A percentile compares a stretch with the other conserved stretches of the same genome.
Evolutionary conservation across 1,139 yeast genomes (phyloP).

Genomic region (Pichia sp.): DNA sequence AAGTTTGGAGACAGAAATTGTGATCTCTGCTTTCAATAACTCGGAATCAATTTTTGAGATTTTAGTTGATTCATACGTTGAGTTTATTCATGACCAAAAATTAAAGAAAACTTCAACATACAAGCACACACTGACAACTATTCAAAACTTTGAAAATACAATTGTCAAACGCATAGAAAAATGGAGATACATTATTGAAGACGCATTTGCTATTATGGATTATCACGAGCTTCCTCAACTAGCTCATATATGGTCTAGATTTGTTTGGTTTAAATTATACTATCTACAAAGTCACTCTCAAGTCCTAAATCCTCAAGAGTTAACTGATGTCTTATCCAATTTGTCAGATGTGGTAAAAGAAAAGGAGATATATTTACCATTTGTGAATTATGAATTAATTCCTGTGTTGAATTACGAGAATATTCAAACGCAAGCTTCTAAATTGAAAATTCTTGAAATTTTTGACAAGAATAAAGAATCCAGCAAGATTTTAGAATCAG

Average conservation of each 20-base stretch:
- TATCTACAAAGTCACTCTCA: conserved; percentile 20
- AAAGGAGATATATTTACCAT: conserved; percentile 16
- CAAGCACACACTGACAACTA: conserved; percentile 31
- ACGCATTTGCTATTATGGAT: conserved; percentile 13
- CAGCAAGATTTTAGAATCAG: conserved; percentile 41
- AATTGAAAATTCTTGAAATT: conserved; percentile 59
- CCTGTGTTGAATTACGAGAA: conserved; percentile 51
- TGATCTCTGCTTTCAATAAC: conserved; percentile 15
- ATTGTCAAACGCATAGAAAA: conserved; percentile 21
- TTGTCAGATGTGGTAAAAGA: conserved; percentile 17
- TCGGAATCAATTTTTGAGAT: conserved; percentile 49
- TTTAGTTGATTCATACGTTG: conserved; percentile 47
- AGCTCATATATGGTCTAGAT: conserved; percentile 22
- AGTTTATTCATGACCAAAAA: conserved; percentile 32
- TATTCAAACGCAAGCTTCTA: conserved; percentile 60
- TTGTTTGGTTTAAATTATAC: conserved; percentile 25
- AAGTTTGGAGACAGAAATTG: neutral
- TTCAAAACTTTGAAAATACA: conserved; percentile 31
- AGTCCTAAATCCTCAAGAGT: conserved; percentile 19
- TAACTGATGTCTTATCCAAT: conserved; percentile 15
- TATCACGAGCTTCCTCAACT: neutral
- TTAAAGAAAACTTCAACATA: conserved; percentile 26
- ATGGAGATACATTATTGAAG: conserved; percentile 35
- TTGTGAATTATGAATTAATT: conserved; percentile 55
- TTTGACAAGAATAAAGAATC: conserved; percentile 56